Conservation (phyloP, 1,284 basidiomycete species). For the Blastosporella zonata region DNA sequence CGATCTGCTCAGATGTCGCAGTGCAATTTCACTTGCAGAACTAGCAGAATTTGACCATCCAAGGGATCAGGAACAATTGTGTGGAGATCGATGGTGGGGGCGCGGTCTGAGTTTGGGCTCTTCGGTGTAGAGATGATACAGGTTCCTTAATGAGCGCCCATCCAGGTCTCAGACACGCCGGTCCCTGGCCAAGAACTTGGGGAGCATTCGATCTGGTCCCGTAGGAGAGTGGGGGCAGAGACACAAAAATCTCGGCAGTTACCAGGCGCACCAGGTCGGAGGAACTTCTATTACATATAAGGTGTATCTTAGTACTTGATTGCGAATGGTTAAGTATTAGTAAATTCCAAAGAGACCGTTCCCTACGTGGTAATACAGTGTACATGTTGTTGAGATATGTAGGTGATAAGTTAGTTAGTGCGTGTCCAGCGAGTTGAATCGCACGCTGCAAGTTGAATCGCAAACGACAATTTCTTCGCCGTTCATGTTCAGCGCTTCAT, state of each 20-base stretch:
- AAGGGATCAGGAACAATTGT: too few species aligned
- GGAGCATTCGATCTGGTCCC: not conserved
- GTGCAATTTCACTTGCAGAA: too few species aligned
- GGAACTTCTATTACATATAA: not conserved
- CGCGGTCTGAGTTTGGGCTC: too few species aligned
- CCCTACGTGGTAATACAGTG: not conserved
- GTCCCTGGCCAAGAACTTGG: not conserved
- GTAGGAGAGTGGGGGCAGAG: not conserved
- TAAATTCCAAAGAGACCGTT: not conserved
- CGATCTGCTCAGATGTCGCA: too few species aligned
- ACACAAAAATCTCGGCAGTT: too few species aligned
- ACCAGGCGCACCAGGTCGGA: too few species aligned
- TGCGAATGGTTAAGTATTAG: slow-evolving; percentile 2
- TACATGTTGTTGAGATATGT: slow-evolving; percentile 10
- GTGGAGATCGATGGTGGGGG: too few species aligned
- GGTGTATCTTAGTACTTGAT: slow-evolving; percentile 8
- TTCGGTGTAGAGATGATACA: too few species aligned
- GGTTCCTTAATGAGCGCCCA: too few species aligned
- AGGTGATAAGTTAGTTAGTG: slow-evolving; percentile 10
- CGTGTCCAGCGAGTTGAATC: slow-evolving; percentile 33
- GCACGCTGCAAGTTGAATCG: slow-evolving; percentile 34
- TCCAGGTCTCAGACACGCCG: not conserved
- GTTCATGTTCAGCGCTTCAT: slow-evolving; percentile 53
- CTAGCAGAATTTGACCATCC: too few species aligned
- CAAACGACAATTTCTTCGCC: slow-evolving; percentile 20